Evolutionary conservation across 1,284 basidiomycete species (phyloP).

Genomic region (Porodaedalea pini): DNA sequence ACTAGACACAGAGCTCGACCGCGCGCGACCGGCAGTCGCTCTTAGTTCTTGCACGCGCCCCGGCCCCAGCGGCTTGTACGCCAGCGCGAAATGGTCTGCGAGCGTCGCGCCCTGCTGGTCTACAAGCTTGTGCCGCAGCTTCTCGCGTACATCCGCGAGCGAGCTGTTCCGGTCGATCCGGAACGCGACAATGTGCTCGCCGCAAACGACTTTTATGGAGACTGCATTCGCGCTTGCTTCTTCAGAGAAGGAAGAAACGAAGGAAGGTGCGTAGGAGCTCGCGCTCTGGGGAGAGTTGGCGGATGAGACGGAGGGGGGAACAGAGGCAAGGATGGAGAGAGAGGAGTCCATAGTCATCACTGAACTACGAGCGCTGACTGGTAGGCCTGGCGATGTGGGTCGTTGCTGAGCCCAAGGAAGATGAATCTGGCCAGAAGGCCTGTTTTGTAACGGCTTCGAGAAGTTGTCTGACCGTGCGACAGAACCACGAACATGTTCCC

Average conservation of each 20-base stretch:
- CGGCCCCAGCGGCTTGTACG: conserved; percentile 32
- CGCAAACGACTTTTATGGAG: conserved; percentile 59
- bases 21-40: conserved; percentile 28
- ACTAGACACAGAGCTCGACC: conserved; percentile 37
- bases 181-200: conserved; percentile 48
- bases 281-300: background rate
- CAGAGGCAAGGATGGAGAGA: background rate
- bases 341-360: conserved; percentile 18
- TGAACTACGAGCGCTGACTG: conserved; percentile 9
- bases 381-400: conserved; percentile 10
- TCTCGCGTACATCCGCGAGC: conserved; percentile 49
- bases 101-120: conserved; percentile 54
- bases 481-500: conserved; percentile 4
- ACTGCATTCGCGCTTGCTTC: conserved; percentile 32
- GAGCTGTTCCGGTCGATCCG: conserved; percentile 44
- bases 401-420: conserved; percentile 8
- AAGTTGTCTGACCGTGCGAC: conserved; percentile 27
- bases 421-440: conserved; percentile 31
- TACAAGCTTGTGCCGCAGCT: conserved; percentile 60
- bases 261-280: conserved; percentile 10
- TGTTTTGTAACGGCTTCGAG: conserved; percentile 32
- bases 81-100: conserved; percentile 50
- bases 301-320: background rate
- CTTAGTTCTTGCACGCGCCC: conserved; percentile 11
- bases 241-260: conserved; percentile 18